Percentiles rank a stretch among this genome's conserved stretches.
phyloP scores from a whole-genome alignment of 2,329 filamentous ascomycete genomes.

The Alternaria angustiovoidea region DNA sequence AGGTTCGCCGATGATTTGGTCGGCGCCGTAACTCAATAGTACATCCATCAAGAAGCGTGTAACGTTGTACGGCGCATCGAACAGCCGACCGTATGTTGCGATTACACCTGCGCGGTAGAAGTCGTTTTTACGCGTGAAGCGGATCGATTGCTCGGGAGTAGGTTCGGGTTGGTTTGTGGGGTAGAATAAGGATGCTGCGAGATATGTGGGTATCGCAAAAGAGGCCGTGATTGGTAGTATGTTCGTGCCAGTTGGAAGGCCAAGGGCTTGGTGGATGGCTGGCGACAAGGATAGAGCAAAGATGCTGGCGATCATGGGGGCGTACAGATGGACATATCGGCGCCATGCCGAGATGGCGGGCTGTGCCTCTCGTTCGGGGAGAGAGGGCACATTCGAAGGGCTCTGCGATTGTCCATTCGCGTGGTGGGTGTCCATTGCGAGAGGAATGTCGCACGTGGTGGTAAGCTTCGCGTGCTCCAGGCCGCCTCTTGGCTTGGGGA shows the following conservation, averaged over 20 bases:
- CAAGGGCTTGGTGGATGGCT: conserved; percentile 3
- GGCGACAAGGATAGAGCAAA: conserved; percentile 9
- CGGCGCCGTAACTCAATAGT: conserved; percentile 9
- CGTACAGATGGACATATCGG: conserved; percentile 25
- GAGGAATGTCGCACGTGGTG: not conserved
- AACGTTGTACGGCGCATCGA: conserved; percentile 21
- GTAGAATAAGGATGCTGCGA: conserved; percentile 22
- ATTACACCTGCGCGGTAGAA: conserved; percentile 25
- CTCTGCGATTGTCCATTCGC: not conserved
- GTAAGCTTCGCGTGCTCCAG: conserved; percentile 1
- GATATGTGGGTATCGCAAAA: conserved; percentile 24
- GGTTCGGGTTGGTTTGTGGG: conserved; percentile 19
- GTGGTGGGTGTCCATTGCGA: not conserved
- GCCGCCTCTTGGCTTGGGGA: conserved; percentile 1
- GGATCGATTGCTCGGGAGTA: conserved; percentile 15
- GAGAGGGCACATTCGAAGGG: not conserved
- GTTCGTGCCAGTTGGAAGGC: not conserved
- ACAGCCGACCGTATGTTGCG: conserved; percentile 25
- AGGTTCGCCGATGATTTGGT: not conserved
- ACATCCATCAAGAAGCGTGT: conserved; percentile 19
- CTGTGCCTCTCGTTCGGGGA: not conserved
- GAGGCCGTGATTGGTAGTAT: conserved; percentile 4
- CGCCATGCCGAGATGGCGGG: not conserved
- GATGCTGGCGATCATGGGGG: conserved; percentile 23
- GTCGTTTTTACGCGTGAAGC: conserved; percentile 26